Evolutionary conservation across 1,139 yeast species (phyloP), one percentile per base, ranked within the genome.

Genomic region (Nakaseomyces delphensis): DNA sequence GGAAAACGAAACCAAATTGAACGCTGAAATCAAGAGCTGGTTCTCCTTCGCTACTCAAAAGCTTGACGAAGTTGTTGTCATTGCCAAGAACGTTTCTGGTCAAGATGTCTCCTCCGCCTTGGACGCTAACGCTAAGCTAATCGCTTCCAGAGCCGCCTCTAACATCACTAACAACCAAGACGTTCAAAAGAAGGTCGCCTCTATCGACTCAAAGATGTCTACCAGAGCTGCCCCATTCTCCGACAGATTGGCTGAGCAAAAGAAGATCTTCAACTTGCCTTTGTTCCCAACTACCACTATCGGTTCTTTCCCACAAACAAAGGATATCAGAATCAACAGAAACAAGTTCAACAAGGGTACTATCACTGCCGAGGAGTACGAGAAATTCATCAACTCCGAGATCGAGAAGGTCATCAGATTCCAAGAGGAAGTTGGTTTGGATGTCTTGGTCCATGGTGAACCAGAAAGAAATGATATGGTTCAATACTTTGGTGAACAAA

Each of bases 391-490:
- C 70, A 85, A 91, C 76, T 76, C 87, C 74, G 97, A 91, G 77
- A 91, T 91, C 62, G 93, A 84, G 68, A 79, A 75, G 51, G 97
- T 89, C 63, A 86, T 91, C 71, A 83, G 85, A 76, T 91, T 91
- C 93, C 98, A 91, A 78, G 98, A 91, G 74, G 96, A 91, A 69
- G 78, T 89, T 64, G 98, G 95, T 59, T 81, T 91, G 65, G 98
- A 91, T 67, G 98, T 91, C 59, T 77, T 89, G 61, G 98, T 91
- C 56, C 98, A 91, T 73, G 98, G 98, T 77, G 98, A 91, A 76
- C 98, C 98, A 71, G 98, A 93, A 79, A 85, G 98, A 82, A 91
- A 91, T 75, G 98, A 91, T 76, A 91, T 91, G 98, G 98, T 91
- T 64, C 98, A 91, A 77, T 91, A 91, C 82, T 91, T 91, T 58